Conservation (phyloP, 1,284 basidiomycete species). For the Trichosporon sp. region DNA sequence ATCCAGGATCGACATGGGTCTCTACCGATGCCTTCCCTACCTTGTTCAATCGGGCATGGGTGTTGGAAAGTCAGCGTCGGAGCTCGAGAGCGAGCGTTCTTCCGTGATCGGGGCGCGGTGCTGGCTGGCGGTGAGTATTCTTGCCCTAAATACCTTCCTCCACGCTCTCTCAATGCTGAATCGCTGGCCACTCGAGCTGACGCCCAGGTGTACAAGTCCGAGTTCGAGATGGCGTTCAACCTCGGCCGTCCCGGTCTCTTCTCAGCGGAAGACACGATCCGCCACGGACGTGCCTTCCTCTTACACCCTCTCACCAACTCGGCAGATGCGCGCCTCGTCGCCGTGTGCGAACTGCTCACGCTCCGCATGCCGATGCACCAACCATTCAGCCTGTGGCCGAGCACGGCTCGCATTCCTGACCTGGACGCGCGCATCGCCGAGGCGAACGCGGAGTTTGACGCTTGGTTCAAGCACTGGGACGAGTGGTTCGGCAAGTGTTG, state of each 20-base stretch:
- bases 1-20: constrained; percentile 70
- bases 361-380: constrained; percentile 46
- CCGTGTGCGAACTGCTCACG: constrained; percentile 63
- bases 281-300: constrained; percentile 71
- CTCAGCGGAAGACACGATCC: constrained; percentile 82
- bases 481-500: constrained; percentile 36
- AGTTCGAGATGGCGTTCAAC: constrained; percentile 62
- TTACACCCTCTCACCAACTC: constrained; percentile 82
- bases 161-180: too few relatives aligned
- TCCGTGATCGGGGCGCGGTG: constrained; percentile 76
- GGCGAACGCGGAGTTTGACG: constrained; percentile 43
- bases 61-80: constrained; percentile 61
- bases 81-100: constrained; percentile 69
- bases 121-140: constrained; percentile 68
- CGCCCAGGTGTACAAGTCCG: constrained; percentile 71
- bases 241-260: constrained; percentile 82
- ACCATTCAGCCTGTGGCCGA: constrained; percentile 45
- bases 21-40: constrained; percentile 84
- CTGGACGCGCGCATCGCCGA: constrained; percentile 49
- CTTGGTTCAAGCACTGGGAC: constrained; percentile 55
- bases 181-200: neutral
- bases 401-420: constrained; percentile 37
- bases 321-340: constrained; percentile 87
- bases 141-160: too few relatives aligned
- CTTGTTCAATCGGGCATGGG: constrained; percentile 71